These are phyloP conservation scores for Rhododendron henanense DNA, from an alignment of 148 eudicot species.

Conservation along the genomic window DNA sequence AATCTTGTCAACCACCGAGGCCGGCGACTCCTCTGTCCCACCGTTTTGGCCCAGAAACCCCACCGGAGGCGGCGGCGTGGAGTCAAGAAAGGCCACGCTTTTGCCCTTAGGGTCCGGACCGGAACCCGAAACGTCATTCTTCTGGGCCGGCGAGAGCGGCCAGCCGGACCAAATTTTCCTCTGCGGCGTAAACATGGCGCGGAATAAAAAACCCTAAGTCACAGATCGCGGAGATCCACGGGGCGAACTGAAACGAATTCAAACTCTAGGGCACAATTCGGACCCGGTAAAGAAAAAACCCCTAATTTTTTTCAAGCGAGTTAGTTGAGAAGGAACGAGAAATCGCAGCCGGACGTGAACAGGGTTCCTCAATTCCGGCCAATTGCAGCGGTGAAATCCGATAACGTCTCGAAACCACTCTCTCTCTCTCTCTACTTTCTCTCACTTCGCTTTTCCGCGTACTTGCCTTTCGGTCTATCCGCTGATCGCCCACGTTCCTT, in stretches of 20 bases:
- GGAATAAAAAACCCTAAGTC: constrained; percentile 6
- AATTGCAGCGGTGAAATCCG: constrained; percentile 56
- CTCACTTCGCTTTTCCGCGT: constrained; percentile 22
- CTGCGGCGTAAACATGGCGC: constrained; percentile 71
- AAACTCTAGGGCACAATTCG: constrained; percentile 1
- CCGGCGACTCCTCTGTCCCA: constrained; percentile 16
- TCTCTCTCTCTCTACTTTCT: constrained; percentile 26
- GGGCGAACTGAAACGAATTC: constrained; percentile 17
- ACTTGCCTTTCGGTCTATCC: constrained; percentile 35
- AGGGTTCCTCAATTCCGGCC: constrained; percentile 49
- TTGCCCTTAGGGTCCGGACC: constrained; percentile 39
- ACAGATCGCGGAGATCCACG: constrained; percentile 31
- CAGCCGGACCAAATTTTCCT: constrained; percentile 62
- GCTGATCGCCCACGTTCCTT: constrained; percentile 49
- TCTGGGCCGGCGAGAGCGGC: constrained; percentile 46
- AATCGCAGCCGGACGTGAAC: constrained; percentile 51
- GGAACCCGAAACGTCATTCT: constrained; percentile 24
- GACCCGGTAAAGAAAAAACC: neutral
- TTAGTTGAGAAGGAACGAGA: neutral
- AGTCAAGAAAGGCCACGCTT: constrained; percentile 22
- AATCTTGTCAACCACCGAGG: constrained; percentile 31
- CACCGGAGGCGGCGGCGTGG: constrained; percentile 12
- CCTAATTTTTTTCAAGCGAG: neutral
- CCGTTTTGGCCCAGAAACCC: constrained; percentile 14
- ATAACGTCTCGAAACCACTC: constrained; percentile 37